Evolutionary conservation across 2,329 filamentous ascomycete genomes (phyloP), one percentile per base, ranked within the genome.

Genomic region (Monilinia fructigena): DNA sequence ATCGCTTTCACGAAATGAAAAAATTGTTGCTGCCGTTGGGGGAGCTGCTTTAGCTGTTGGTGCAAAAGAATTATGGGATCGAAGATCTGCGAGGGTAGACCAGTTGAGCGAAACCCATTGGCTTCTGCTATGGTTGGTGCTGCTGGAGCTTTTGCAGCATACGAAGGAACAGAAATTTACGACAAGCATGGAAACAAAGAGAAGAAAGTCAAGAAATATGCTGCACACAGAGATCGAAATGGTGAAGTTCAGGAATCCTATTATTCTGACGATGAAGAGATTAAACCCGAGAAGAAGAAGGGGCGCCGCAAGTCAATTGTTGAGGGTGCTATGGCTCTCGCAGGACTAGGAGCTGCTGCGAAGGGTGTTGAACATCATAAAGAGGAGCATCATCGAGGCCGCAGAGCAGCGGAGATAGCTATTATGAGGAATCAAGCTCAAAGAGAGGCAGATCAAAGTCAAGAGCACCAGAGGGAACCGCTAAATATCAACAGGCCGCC

Each of bases 401-500:
- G 77, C 50, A 73, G 75, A 63, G 77, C 66, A 78, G 78, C 67
- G 77, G 75, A 72, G 75, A 76, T 40, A 78, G 77, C 67, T 75
- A 77, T 63, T 76, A 76, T 70, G 80, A 80, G 62, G 79, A 81
- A 62, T 84, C 82, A 61, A 81, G 79, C 48, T 81, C 80, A 38
- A 83, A 84, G 70, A 85, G 84, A 42, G 80, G 82, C 65, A 82
- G 83, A 54, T 80, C 83, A 66, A 81, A 81, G 68, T 77, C 76
- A 48, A 81, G 81, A 70, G 82, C 81, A 66, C 82, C 81, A 52
- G 79, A 78, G 75, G 81, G 77, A 77, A 78, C 81, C 47, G 83
- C 81, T 72, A 91, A 91, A 73, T 85, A 92, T 56, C 88, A 93
- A 71, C 92, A 97, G 79, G 93, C 93, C 45, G 92, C 93, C 76